Percentiles rank a stretch among this genome's conserved stretches.
These are phyloP conservation scores for Endotrypanum monterogeii DNA, from an alignment of 208 protist species.

Conservation along the genomic window DNA sequence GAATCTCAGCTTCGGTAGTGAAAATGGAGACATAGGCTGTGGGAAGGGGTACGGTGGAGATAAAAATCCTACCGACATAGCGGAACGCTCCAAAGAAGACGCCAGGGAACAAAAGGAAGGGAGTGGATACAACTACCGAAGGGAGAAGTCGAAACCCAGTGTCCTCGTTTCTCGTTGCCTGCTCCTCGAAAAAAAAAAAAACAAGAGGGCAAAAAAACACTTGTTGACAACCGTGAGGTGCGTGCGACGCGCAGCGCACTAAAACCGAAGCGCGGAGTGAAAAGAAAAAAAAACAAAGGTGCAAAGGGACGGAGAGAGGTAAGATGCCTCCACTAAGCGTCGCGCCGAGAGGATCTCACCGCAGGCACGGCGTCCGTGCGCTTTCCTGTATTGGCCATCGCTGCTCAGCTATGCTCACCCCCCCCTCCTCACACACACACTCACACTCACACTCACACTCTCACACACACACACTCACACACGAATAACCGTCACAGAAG, in stretches of 20 bases:
- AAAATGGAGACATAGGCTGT: neutral
- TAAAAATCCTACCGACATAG: neutral
- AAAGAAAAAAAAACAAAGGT: neutral
- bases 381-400: neutral
- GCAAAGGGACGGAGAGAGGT: neutral
- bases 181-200: neutral
- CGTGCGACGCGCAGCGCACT: neutral
- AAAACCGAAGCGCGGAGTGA: neutral
- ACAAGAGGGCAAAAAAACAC: neutral
- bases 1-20: neutral
- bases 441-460: too few relatives aligned
- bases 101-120: neutral
- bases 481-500: conserved; percentile 1
- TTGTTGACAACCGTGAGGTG: neutral
- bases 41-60: neutral
- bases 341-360: neutral
- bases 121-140: neutral
- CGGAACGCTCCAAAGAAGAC: neutral
- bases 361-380: neutral
- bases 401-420: neutral
- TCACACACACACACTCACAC: too few relatives aligned
- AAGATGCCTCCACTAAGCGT: neutral
- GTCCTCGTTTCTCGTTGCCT: neutral
- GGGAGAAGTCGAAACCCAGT: neutral
- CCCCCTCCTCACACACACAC: too few relatives aligned